phyloP scores from a whole-genome alignment of 2,329 filamentous ascomycete genomes.

The Lizonia empirigonia region DNA sequence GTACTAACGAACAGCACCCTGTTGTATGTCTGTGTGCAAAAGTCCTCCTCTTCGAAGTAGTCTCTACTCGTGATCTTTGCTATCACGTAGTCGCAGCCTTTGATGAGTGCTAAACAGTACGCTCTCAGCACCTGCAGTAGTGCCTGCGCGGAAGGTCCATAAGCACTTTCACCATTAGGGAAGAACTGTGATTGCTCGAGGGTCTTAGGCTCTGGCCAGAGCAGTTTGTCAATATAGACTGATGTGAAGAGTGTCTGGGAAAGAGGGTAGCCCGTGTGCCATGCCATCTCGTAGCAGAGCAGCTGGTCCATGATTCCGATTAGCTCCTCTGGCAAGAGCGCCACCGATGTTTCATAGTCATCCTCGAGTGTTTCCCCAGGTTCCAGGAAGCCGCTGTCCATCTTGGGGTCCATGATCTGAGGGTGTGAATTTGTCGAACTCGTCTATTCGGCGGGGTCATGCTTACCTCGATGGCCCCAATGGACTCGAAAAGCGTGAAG shows the following conservation, averaged over 20 bases:
- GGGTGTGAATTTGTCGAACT: slow-evolving; percentile 3
- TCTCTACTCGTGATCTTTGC: slow-evolving; percentile 79
- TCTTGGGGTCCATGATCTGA: slow-evolving; percentile 98
- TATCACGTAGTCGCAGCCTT: slow-evolving; percentile 80
- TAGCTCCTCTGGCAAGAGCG: slow-evolving; percentile 76
- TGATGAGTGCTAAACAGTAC: slow-evolving; percentile 85
- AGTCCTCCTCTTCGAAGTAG: slow-evolving; percentile 98
- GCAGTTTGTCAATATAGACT: slow-evolving; percentile 82
- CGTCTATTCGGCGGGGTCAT: neutral
- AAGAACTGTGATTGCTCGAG: slow-evolving; percentile 71
- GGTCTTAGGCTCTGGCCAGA: slow-evolving; percentile 70
- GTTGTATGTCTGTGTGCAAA: slow-evolving; percentile 89
- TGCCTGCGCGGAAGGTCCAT: slow-evolving; percentile 19
- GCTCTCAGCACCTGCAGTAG: slow-evolving; percentile 69
- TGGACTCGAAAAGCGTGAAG: slow-evolving; percentile 93
- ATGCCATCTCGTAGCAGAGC: slow-evolving; percentile 92
- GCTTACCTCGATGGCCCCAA: slow-evolving; percentile 75
- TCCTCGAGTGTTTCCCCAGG: slow-evolving; percentile 83
- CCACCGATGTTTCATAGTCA: slow-evolving; percentile 73
- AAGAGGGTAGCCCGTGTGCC: slow-evolving; percentile 94
- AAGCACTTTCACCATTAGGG: slow-evolving; percentile 30
- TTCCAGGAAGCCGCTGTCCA: slow-evolving; percentile 89
- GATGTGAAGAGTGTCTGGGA: slow-evolving; percentile 95
- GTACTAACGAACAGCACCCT: slow-evolving; percentile 69
- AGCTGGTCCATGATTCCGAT: slow-evolving; percentile 94